Evolutionary conservation across 306 rosid genomes (phyloP).

Genomic region (Cucurbita moschata): DNA sequence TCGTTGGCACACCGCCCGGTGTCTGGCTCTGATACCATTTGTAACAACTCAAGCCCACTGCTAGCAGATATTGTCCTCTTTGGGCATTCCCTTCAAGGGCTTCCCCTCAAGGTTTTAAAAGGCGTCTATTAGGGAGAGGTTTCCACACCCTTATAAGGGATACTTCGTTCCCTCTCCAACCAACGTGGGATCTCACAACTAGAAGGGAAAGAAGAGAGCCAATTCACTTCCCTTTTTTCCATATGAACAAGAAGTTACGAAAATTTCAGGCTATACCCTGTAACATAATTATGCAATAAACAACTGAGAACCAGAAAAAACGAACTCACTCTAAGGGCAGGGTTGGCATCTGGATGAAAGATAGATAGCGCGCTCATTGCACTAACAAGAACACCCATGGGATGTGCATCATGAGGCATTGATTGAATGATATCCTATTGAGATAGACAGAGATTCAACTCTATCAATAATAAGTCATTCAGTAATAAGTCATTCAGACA

Average conservation of each 20-base stretch:
- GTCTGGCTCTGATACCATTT: too few species aligned
- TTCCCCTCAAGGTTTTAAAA: too few species aligned
- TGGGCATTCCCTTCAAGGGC: too few species aligned
- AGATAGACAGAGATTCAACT: constrained; percentile 6
- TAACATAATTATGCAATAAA: not conserved
- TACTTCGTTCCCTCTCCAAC: too few species aligned
- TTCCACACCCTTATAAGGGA: too few species aligned
- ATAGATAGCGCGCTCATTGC: constrained; percentile 81
- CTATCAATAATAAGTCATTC: not conserved
- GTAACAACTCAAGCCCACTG: too few species aligned
- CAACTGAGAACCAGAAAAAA: not conserved
- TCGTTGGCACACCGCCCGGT: too few species aligned
- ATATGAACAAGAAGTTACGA: not conserved
- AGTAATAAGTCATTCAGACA: not conserved
- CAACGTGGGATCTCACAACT: not conserved
- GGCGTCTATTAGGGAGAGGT: too few species aligned
- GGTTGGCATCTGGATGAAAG: constrained; percentile 85
- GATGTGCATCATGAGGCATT: constrained; percentile 98
- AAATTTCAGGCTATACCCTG: not conserved
- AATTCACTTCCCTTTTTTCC: not conserved
- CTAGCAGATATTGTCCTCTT: too few species aligned
- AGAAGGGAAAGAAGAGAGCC: not conserved
- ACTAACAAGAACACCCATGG: constrained; percentile 83
- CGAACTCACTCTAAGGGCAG: constrained; percentile 62
- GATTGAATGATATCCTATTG: constrained; percentile 68